A percentile compares a stretch with the other conserved stretches of the same genome.
These are phyloP conservation scores for Colletotrichum coccodes DNA, from an alignment of 2,329 filamentous ascomycete genomes.

Conservation along the genomic window DNA sequence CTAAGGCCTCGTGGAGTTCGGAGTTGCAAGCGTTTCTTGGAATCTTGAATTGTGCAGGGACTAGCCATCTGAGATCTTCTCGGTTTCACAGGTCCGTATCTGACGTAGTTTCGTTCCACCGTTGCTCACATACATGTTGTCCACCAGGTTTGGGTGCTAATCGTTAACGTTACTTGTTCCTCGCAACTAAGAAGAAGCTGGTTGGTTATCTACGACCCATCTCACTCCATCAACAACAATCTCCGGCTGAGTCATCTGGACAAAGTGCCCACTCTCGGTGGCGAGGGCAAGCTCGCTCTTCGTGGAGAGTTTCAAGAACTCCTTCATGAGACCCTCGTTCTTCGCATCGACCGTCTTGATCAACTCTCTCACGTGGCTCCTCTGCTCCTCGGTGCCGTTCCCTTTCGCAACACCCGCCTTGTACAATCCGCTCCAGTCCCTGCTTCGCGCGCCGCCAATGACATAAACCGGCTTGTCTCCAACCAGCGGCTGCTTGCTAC, in stretches of 20 bases:
- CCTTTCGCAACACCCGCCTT: constrained; percentile 6
- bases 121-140: neutral
- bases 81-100: too few species aligned
- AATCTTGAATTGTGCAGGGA: too few species aligned
- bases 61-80: too few species aligned
- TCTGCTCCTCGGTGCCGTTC: constrained; percentile 21
- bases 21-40: too few species aligned
- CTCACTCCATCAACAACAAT: constrained; percentile 7
- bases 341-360: constrained; percentile 10
- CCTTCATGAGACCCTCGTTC: constrained; percentile 5
- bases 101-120: too few species aligned
- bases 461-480: constrained; percentile 11
- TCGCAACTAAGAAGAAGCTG: neutral
- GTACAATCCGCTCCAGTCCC: constrained; percentile 2
- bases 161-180: too few species aligned
- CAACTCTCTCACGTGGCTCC: constrained; percentile 6
- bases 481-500: neutral
- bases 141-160: neutral
- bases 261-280: constrained; percentile 13
- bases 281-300: neutral
- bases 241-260: constrained; percentile 17
- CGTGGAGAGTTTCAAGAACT: constrained; percentile 9
- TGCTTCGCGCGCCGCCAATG: constrained; percentile 5
- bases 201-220: constrained; percentile 13
- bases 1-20: too few species aligned